Evolutionary conservation across 164 flowering plant genomes (phyloP), one percentile per base, ranked within the genome.

Genomic region (Nymphaea colorata): DNA sequence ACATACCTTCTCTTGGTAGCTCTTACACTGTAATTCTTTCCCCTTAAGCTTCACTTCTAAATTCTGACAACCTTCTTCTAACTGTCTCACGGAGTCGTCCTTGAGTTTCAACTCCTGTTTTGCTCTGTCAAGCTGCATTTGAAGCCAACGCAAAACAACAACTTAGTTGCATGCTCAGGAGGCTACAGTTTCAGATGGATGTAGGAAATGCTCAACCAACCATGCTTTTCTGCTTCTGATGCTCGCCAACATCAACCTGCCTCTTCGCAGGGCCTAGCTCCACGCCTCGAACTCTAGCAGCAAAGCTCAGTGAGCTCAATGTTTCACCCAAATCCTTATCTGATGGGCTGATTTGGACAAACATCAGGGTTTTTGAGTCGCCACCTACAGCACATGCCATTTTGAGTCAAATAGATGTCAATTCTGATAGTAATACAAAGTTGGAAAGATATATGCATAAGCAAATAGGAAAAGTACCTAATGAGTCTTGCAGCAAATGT

Each of bases 301-400:
- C 96, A 82, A 91, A 91, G 66, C 86, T 91, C 51, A 91, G 67
- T 60, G 97, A 91, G 77, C 97, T 86, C 61, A 89, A 12, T n/a
- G 97, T 89, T 82, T 89, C 96, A 66, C 96, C 85, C 64, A 82
- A 51, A 66, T 89, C 96, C 64, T 82, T 70, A 47, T 89, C 96
- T 10, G 89, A 85, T 47, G 97, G 97, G 68, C 97, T 91, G 41
- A 91, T 91, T 79, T 91, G 97, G 57, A 91, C 96, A 79, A 91
- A 84, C 97, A 91, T 91, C 59, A 91, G 69, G 44, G 93, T 87
- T 68, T 91, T 91, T 42, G 96, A 84, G 70, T 91, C 88, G 45
- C 96, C 97, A 25, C 97, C 97, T 91, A 82, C 74, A 78, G 65
- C 15, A 43, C 70, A 68, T 47, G 44, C 11, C 55, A 47, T 47